Base-by-base conservation (phyloP, 345 rosid species). In the Eucalyptus regnans region DNA sequence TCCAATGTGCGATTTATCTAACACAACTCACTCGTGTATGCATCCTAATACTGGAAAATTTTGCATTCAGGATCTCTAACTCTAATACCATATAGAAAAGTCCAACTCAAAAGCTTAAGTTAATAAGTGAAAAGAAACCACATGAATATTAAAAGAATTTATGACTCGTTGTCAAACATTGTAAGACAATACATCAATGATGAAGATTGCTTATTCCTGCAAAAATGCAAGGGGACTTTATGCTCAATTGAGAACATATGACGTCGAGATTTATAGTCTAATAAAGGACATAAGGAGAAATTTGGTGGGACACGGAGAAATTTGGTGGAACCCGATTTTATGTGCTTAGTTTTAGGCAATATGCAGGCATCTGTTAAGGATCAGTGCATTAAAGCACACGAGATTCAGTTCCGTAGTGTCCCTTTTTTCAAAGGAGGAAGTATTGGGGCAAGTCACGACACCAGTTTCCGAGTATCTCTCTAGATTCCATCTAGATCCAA, bases 21-120 rank as follows among this genome's bases (percentile, higher is more conserved):
- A 52, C 3, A 52, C 2, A 52, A 52, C 1, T 52, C 56, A 52
- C 9, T 52, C 0, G 1, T 18, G 56, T 0, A 0, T 18, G 23
- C 25, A 52, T 52, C 58, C 58, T 52, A 52, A 52, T 52, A 52
- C 4, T 52, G 10, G 4, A 52, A 52, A 3, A 52, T 7, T 0
- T 52, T 20, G 25, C 1, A 52, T 3, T 52, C 0, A 18, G 1
- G 2, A 52, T 52, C 10, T 52, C 23, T 52, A 52, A 7, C 25
- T 18, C 0, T 17, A 10, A 52, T 52, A 52, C 1, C 10, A 52
- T 52, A 52, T 52, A 20, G 5, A 27, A 60, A 60, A 60, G 0
- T 25, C 15, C 7, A 58, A 25, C 4, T 12, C 13, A 11, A 60
- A 60, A 60, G 4, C 31, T 60, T 2, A 60, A 25, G 66, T 58